Evolutionary conservation across 768 basidiomycete genomes (phyloP).

Genomic region (Myochromella boudieri): DNA sequence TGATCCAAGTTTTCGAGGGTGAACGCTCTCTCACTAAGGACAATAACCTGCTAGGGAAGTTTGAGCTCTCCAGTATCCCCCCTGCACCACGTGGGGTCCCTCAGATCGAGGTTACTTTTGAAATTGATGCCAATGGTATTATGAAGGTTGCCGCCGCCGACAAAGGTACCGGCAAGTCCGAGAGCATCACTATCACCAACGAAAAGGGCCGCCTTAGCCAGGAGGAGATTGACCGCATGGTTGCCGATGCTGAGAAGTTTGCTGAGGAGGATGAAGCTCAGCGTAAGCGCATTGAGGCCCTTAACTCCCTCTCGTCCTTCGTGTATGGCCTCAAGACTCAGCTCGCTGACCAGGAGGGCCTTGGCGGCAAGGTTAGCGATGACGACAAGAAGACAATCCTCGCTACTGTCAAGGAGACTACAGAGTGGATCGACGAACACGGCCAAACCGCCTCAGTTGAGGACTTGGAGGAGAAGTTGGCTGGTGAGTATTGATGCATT

Average conservation of each 20-base stretch:
- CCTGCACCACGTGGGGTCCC: slow-evolving; percentile 96
- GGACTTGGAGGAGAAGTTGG: slow-evolving; percentile 90
- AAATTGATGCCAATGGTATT: slow-evolving; percentile 94
- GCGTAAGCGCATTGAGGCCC: slow-evolving; percentile 82
- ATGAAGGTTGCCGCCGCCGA: slow-evolving; percentile 92
- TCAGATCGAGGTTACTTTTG: slow-evolving; percentile 96
- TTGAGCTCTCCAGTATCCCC: slow-evolving; percentile 90
- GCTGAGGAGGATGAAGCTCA: slow-evolving; percentile 67
- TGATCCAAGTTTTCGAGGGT: slow-evolving; percentile 98
- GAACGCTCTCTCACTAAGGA: slow-evolving; percentile 97
- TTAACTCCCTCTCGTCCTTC: slow-evolving; percentile 78
- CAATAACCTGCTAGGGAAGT: slow-evolving; percentile 97
- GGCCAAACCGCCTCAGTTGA: slow-evolving; percentile 75
- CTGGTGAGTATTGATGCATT: slow-evolving; percentile 41
- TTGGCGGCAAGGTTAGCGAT: slow-evolving; percentile 83
- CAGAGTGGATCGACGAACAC: slow-evolving; percentile 90
- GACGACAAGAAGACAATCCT: slow-evolving; percentile 86
- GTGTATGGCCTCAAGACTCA: slow-evolving; percentile 89
- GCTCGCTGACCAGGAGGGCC: slow-evolving; percentile 81
- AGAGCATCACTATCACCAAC: slow-evolving; percentile 92
- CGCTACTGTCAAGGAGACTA: slow-evolving; percentile 80
- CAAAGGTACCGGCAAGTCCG: slow-evolving; percentile 91
- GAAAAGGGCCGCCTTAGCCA: slow-evolving; percentile 90
- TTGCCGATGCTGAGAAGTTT: slow-evolving; percentile 90
- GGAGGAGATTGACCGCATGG: slow-evolving; percentile 96